Base-by-base conservation (phyloP, 305 asterid species). In the Withania somnifera region DNA sequence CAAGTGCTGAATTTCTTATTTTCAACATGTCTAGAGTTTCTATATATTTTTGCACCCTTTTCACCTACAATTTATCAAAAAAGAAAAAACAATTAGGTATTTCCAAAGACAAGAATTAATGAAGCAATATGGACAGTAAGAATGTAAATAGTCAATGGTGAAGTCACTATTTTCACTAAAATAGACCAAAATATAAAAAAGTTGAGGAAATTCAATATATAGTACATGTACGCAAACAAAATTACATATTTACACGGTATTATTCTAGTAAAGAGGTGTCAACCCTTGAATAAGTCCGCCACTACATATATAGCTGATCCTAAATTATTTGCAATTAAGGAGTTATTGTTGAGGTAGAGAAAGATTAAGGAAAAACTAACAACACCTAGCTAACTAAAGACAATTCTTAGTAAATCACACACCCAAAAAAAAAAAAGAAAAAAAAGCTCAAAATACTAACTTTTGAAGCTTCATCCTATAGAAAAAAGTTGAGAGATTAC, bases 1-100 rank as follows among this genome's bases (percentile, higher is more conserved):
- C 90, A 47, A 88, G 58, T 26, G 84, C 83, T 17, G 91, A 85
- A 86, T 94, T 94, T 88, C 75, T 90, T 8, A 80, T 84, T 93
- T 94, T 92, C 80, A 95, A 81, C 86, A 84, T 14, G 78, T 95
- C 99, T 56, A 95, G 97, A 85, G 87, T 87, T 85, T 95, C 98
- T 6, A 95, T 91, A 82, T 90, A 89, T 78, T 88, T 93, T 78
- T 95, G 99, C 81, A 93, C 99, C 89, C 94, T 93, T 81, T 92
- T 95, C 84, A 95, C 99, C 99, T 95, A 79, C 85, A 88, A 61
- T 61, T 73, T 24, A 45, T 47, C 58, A 45, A 14, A 22, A 24
- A 73, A n/a, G n/a, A n/a, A 13, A 24, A 45, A 0, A 3, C 4
- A 68, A 68, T 73, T 7, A 45, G 58, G 13, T 4, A 63, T 63